phyloP scores from a whole-genome alignment of 2,329 filamentous ascomycete genomes.

The Zalaria obscura region DNA sequence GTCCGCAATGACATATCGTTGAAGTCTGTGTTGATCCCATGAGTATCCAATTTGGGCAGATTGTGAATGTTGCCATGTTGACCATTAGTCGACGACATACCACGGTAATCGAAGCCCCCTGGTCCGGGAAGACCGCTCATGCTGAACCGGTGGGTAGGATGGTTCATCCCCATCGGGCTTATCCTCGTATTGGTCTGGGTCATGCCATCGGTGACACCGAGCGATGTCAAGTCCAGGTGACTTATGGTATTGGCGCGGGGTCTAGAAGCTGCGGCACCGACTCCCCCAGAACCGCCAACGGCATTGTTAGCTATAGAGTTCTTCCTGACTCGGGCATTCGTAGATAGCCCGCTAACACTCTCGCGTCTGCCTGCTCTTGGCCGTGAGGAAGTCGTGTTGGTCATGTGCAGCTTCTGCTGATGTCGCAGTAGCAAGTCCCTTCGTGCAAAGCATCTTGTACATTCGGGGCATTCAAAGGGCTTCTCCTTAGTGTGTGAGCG shows the following conservation, averaged over 20 bases:
- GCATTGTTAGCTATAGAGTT: slow-evolving; percentile 64
- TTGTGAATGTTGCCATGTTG: slow-evolving; percentile 53
- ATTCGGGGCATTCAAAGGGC: slow-evolving; percentile 94
- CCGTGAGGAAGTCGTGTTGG: slow-evolving; percentile 71
- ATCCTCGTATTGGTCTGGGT: slow-evolving; percentile 1
- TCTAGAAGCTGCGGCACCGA: slow-evolving; percentile 50
- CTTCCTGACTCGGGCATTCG: slow-evolving; percentile 66
- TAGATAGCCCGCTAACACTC: slow-evolving; percentile 62
- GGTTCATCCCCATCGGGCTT: slow-evolving; percentile 1
- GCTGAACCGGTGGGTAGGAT: slow-evolving; percentile 29
- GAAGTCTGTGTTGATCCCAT: slow-evolving; percentile 44
- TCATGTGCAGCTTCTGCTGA: slow-evolving; percentile 97
- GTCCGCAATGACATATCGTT: slow-evolving; percentile 56
- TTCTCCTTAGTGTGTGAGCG: slow-evolving; percentile 98
- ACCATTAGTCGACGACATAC: slow-evolving; percentile 56
- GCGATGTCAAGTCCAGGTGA: slow-evolving; percentile 65
- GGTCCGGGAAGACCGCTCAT: slow-evolving; percentile 47
- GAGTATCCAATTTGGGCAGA: slow-evolving; percentile 72
- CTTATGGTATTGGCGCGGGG: slow-evolving; percentile 93
- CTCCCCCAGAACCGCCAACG: slow-evolving; percentile 31
- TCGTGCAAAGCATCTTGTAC: slow-evolving; percentile 84
- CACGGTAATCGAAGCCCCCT: slow-evolving; percentile 50
- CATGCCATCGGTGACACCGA: slow-evolving; percentile 35
- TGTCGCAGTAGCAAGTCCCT: slow-evolving; percentile 84
- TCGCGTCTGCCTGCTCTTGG: slow-evolving; percentile 74